Base-by-base conservation (phyloP, 2,329 filamentous ascomycete genomes). In the Lecanoromycetidae sp. region DNA sequence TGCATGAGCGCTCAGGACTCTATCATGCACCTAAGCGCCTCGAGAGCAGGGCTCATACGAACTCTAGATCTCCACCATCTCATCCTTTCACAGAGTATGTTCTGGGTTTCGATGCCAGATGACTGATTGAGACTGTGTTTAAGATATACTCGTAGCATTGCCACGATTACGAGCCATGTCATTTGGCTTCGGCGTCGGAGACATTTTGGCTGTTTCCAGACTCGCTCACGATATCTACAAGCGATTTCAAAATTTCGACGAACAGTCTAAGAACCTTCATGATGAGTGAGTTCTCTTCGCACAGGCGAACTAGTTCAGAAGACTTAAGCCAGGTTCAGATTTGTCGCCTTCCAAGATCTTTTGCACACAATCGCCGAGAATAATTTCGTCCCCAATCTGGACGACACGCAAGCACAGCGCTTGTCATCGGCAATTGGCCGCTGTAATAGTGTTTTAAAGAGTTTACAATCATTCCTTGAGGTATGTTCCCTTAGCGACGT, bases 121-220 rank as follows among this genome's bases (percentile, higher is more conserved):
- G n/a, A n/a, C n/a, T n/a, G n/a, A n/a, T n/a, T n/a, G n/a, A n/a
- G n/a, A n/a, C n/a, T n/a, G n/a, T n/a, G n/a, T n/a, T n/a, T n/a
- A n/a, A n/a, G n/a, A n/a, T n/a, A n/a, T n/a, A n/a, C n/a, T n/a
- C n/a, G n/a, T n/a, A n/a, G n/a, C n/a, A n/a, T n/a, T n/a, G n/a
- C n/a, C n/a, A n/a, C n/a, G n/a, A n/a, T n/a, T n/a, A n/a, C n/a
- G n/a, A 26, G 22, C 7, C 12, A 42, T 42, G 39, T 42, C 43
- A 7, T 30, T 45, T 23, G 43, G 43, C n/a, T 26, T 27, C 20
- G 23, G 43, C n/a, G 20, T 38, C 8, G 34, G 43, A 12, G 43
- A 45, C n/a, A 25, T 38, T 19, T 7, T 45, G n/a, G 25, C 23
- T 3, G 34, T 45, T 30, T 36, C 43, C 9, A 30, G 9, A 2